Base-by-base conservation (phyloP, 2,329 filamentous ascomycete species). In the Ceratocystis papillata region DNA sequence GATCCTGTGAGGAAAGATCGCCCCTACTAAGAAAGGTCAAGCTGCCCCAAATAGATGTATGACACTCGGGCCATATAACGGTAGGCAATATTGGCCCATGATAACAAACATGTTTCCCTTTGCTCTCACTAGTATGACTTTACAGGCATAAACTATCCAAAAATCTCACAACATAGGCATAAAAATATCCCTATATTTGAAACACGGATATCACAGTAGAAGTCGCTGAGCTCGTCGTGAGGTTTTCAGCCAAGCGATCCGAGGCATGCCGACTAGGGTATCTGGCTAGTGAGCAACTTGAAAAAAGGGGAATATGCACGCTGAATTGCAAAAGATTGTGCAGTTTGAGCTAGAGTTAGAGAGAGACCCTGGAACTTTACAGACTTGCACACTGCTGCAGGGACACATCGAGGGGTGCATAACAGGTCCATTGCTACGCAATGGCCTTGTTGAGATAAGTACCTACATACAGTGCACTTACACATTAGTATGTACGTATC, bases 171-270 rank as follows among this genome's bases (percentile, higher is more conserved):
- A 37, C 22, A n/a, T n/a, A 20, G 53, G 53, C 53, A 59, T 59
- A 59, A 59, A 59, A 20, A 33, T 33, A 59, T 59, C 53, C 53
- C 53, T 59, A 59, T 59, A 59, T 59, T 59, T 59, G 53, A 59
- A 59, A 59, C 53, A 33, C 53, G 30, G 53, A 10, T 59, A 59
- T 59, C 28, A 59, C 53, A 33, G 33, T 7, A 59, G 17, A 59
- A 30, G 53, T 59, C 33, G 6, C 25, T 33, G 28, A 59, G 53
- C 30, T 33, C n/a, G 15, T 15, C 20, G 48, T 53, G 48, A 10
- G 20, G 2, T 41, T 41, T 41, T 41, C 37, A 12, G 37, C 37
- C 37, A 41, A 41, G 37, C 37, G 37, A 41, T 41, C 37, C 10
- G 37, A 41, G 37, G 37, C 10, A 41, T 41, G 8, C 37, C 8